Percentiles rank a stretch among this genome's conserved stretches.
These are phyloP conservation scores for Corylus americana DNA, from an alignment of 306 rosid genomes.

Conservation along the genomic window DNA sequence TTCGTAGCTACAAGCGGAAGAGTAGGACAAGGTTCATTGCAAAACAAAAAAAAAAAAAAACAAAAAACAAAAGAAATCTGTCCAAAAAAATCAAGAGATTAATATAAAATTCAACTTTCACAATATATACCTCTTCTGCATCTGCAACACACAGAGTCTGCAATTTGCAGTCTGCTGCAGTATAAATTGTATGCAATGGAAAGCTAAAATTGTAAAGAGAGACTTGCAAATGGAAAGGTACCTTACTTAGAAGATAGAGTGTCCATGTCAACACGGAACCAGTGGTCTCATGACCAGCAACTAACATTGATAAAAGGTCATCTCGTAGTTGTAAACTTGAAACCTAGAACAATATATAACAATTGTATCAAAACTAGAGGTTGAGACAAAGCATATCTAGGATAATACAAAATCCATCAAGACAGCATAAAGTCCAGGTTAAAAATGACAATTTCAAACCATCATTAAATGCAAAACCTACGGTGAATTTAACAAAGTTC, in stretches of 20 bases:
- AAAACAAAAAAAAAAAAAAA: neutral
- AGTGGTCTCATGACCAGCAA: constrained; percentile 97
- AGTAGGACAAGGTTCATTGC: constrained; percentile 10
- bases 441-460: neutral
- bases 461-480: neutral
- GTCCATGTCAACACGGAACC: constrained; percentile 98
- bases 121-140: constrained; percentile 2
- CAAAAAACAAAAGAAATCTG: neutral
- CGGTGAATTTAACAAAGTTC: neutral
- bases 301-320: constrained; percentile 88
- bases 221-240: constrained; percentile 33
- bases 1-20: neutral
- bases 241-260: constrained; percentile 94
- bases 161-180: constrained; percentile 10
- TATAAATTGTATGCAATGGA: neutral
- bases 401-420: neutral
- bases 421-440: neutral
- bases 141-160: constrained; percentile 8
- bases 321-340: constrained; percentile 87
- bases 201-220: neutral
- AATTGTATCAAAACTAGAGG: constrained; percentile 26
- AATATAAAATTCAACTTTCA: neutral
- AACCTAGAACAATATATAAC: constrained; percentile 49
- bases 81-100: constrained; percentile 16
- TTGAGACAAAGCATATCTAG: neutral